Percentiles rank a stretch among this genome's conserved stretches.
Evolutionary conservation across 1,139 yeast species (phyloP).

Genomic region (Meyerozyma elateridarum): DNA sequence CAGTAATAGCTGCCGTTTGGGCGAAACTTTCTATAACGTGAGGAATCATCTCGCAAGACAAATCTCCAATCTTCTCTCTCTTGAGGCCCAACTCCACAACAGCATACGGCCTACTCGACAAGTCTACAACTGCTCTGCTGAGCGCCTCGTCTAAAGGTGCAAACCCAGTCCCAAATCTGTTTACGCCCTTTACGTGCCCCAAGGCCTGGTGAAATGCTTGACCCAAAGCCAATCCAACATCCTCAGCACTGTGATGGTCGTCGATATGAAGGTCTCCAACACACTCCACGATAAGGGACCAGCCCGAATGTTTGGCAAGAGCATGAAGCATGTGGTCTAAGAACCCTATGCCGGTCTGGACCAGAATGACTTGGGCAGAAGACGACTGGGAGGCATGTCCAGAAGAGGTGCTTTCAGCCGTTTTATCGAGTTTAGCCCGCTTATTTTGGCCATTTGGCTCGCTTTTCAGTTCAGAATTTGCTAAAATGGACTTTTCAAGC

Average conservation of each 20-base stretch:
- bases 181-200: slow-evolving; percentile 86
- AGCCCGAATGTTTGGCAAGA: slow-evolving; percentile 91
- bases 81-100: slow-evolving; percentile 84
- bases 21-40: slow-evolving; percentile 94
- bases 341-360: slow-evolving; percentile 92
- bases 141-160: slow-evolving; percentile 97
- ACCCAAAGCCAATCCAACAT: slow-evolving; percentile 89
- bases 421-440: slow-evolving; percentile 31
- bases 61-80: slow-evolving; percentile 89
- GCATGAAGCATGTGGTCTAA: slow-evolving; percentile 98
- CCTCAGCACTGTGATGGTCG: slow-evolving; percentile 96
- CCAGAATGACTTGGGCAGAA: slow-evolving; percentile 64
- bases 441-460: slow-evolving; percentile 51
- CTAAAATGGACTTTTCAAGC: slow-evolving; percentile 52
- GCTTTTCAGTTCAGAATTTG: slow-evolving; percentile 19
- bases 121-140: slow-evolving; percentile 89
- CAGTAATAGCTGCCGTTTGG: slow-evolving; percentile 80
- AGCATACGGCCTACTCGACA: slow-evolving; percentile 89
- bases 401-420: neutral
- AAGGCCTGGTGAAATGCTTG: slow-evolving; percentile 84
- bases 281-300: slow-evolving; percentile 88
- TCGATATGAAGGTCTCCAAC: slow-evolving; percentile 93
- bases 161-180: slow-evolving; percentile 88
- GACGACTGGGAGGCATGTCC: neutral
- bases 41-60: slow-evolving; percentile 94